Conservation (phyloP, 1,284 basidiomycete genomes). For the Xanthoconium separans region DNA sequence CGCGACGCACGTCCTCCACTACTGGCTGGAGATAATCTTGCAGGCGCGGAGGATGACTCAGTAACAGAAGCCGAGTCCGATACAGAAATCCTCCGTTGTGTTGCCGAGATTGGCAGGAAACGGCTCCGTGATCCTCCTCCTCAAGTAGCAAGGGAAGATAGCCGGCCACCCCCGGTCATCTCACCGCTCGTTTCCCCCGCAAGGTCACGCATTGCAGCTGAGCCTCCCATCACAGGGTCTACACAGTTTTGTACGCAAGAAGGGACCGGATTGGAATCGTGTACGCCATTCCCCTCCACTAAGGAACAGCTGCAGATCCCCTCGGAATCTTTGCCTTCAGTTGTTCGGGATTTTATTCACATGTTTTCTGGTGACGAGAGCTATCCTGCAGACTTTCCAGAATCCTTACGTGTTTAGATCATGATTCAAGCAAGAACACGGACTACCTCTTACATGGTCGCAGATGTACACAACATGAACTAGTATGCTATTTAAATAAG, state of each 20-base stretch:
- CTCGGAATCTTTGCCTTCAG: slow-evolving; percentile 27
- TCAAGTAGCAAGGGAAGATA: background rate
- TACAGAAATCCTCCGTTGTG: slow-evolving; percentile 26
- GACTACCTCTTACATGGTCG: background rate
- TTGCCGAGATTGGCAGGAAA: slow-evolving; percentile 25
- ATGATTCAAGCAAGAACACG: background rate
- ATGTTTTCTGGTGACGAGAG: slow-evolving; percentile 46
- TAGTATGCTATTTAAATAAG: background rate
- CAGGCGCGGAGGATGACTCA: slow-evolving; percentile 27
- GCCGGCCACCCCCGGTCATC: slow-evolving; percentile 12
- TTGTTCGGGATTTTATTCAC: slow-evolving; percentile 36
- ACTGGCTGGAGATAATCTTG: background rate
- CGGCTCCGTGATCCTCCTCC: background rate
- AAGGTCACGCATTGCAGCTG: slow-evolving; percentile 12
- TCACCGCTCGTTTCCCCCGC: slow-evolving; percentile 30
- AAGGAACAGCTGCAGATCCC: background rate
- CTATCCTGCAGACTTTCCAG: slow-evolving; percentile 46
- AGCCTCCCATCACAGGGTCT: background rate
- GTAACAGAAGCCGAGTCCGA: slow-evolving; percentile 36
- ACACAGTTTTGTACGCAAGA: slow-evolving; percentile 6
- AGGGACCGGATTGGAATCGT: background rate
- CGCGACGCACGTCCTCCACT: background rate
- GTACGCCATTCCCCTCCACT: background rate
- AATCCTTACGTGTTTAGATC: slow-evolving; percentile 38
- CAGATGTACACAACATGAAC: background rate